Evolutionary conservation across 2,329 filamentous ascomycete species (phyloP), one percentile per base, ranked within the genome.

Genomic region (Herpotrichia juniperi): DNA sequence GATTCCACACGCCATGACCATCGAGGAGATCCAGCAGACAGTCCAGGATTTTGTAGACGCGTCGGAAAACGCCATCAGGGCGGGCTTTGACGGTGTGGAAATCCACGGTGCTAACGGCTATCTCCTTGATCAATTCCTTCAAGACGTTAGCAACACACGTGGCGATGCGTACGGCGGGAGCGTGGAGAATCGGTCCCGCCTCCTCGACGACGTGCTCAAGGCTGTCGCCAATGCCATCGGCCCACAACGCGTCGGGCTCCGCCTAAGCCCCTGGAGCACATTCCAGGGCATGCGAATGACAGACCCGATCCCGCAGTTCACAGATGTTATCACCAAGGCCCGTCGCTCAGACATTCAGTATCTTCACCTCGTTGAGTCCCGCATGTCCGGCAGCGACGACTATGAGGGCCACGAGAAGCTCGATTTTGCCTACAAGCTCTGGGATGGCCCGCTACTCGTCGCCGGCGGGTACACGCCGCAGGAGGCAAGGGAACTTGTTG

Each of bases 251-350:
- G 78, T 79, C 0, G 85, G 76, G 0, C 78, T 87, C 22, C 79
- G 85, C 1, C 66, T 88, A 3, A 82, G 78, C 2, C 86, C 85
- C 0, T 87, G 79, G 73, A 81, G 79, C 45, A 70, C 71, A 0
- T 87, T 84, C 71, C 83, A 87, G 53, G 79, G 78, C 30, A 84
- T 88, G 84, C 70, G 74, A 25, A 86, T 87, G 82, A 57, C 67
- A 0, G 77, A 88, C 47, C 84, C 45, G 3, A 64, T 82, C 11
- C 81, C 84, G 1, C 84, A 88, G 54, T 89, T 87, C 61, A 73
- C 72, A 0, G 76, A 87, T 61, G 61, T 87, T 1, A 74, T 83
- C 21, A 51, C 66, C 14, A 74, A 79, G 32, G 68, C 83, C 0
- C 74, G 78, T 2, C 69, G 88, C 16, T 80, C 83, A 0, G 89